Evolutionary conservation across 2,329 filamentous ascomycete genomes (phyloP).

Genomic region (Diaporthe sp.): DNA sequence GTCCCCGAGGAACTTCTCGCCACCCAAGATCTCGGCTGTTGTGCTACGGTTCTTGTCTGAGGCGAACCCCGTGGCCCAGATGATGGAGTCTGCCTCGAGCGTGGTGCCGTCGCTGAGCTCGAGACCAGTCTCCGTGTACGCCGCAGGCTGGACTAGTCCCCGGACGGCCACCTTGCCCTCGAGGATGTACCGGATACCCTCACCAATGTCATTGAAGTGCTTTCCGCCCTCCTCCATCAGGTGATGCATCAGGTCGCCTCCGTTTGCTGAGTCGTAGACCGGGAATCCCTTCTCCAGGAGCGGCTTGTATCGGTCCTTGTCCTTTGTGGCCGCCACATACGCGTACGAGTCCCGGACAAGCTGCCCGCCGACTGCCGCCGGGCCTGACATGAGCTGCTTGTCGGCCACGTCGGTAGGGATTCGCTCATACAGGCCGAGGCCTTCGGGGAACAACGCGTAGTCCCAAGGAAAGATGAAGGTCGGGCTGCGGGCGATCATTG

Average conservation of each 20-base stretch:
- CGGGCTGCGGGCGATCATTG: constrained; percentile 48
- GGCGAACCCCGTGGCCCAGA: constrained; percentile 54
- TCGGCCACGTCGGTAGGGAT: constrained; percentile 40
- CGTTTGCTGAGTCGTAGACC: constrained; percentile 44
- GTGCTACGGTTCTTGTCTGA: constrained; percentile 43
- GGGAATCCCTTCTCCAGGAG: constrained; percentile 49
- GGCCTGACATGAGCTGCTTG: constrained; percentile 35
- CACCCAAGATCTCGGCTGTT: constrained; percentile 41
- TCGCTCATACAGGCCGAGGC: constrained; percentile 46
- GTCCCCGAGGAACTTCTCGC: constrained; percentile 36
- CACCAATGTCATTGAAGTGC: constrained; percentile 52
- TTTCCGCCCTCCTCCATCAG: constrained; percentile 51
- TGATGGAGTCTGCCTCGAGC: constrained; percentile 48
- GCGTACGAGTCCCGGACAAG: constrained; percentile 39
- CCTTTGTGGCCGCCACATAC: constrained; percentile 38
- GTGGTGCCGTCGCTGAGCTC: constrained; percentile 47
- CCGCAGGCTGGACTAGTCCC: constrained; percentile 43
- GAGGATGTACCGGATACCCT: constrained; percentile 43
- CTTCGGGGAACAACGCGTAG: constrained; percentile 41
- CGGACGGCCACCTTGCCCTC: constrained; percentile 46
- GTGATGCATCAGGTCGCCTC: constrained; percentile 42
- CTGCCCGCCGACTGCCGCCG: constrained; percentile 39
- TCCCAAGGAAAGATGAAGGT: constrained; percentile 48
- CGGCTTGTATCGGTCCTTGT: constrained; percentile 47
- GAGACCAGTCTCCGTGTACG: constrained; percentile 45